Base-by-base conservation (phyloP, 208 protist species). In the Trypanosoma conorhini region DNA sequence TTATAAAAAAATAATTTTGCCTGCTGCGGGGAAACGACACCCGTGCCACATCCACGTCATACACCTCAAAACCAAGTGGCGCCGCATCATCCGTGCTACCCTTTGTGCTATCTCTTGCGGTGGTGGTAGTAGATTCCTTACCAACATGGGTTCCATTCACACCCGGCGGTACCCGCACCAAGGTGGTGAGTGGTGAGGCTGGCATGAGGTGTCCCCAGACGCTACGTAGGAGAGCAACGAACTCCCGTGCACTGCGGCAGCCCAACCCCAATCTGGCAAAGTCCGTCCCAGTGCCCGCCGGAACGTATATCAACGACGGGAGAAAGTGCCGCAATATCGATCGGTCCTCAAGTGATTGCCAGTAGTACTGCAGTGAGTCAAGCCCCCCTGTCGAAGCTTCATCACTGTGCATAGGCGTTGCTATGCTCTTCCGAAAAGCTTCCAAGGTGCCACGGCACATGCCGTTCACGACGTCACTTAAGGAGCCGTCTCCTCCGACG, bases 391-490 rank as follows among this genome's bases (percentile, higher is more conserved):
- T 35, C 51, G 5, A 28, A 24, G 1, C 24, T 9, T 22, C 55
- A 57, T 51, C 13, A 26, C 19, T 52, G 50, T 61, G 42, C 50
- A 30, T 48, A 26, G 1, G 0, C 35, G 7, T 52, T 54, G 51
- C 28, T 55, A 66, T 44, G 21, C 9, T 35, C 58, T 66, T 44
- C 19, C 58, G 52, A 75, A 76, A 83, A 7, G 63, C 68, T 0
- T 57, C 50, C 7, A 94, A 72, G 35, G 80, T 83, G 0, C 86
- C 90, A 33, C 70, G 62, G 61, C 87, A 93, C 26, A 91, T 42
- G 7, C 90, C 90, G 54, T 95, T 89, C 5, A 91, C 81, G 5
- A 83, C 87, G 30, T 95, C 90, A 73, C 83, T 90, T 26, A 95
- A 74, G 7, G 87, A 92, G 21, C 90, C 90, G 55, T 95, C 90